A percentile compares a stretch with the other conserved stretches of the same genome.
Evolutionary conservation across 306 rosid genomes (phyloP).

Genomic region (Echinosophora koreensis): DNA sequence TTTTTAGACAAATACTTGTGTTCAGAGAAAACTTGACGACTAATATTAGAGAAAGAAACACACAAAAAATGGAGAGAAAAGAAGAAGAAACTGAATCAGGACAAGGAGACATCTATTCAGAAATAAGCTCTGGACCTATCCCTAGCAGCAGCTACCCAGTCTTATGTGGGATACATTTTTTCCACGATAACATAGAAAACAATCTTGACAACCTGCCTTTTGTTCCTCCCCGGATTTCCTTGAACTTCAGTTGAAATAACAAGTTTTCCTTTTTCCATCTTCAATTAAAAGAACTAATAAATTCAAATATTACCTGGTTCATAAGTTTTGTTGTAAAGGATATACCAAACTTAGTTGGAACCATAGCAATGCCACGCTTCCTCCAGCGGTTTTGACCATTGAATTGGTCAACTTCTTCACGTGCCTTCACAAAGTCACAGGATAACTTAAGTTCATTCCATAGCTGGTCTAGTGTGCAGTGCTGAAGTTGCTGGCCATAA

Average conservation of each 20-base stretch:
- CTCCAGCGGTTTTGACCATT: conserved; percentile 80
- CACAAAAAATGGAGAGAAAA: not conserved
- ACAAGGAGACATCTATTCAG: conserved; percentile 9
- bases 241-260: conserved; percentile 19
- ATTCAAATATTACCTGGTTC: conserved; percentile 79
- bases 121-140: conserved; percentile 3
- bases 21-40: conserved; percentile 15
- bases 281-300: conserved; percentile 9
- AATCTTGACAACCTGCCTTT: conserved; percentile 29
- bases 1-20: not conserved
- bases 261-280: not conserved
- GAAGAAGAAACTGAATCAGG: not conserved
- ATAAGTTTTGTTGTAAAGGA: conserved; percentile 83
- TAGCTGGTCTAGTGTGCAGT: conserved; percentile 74
- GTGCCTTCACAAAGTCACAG: conserved; percentile 71
- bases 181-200: conserved; percentile 33
- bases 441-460: conserved; percentile 86
- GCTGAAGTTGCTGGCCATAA: conserved; percentile 79
- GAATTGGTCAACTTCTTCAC: conserved; percentile 70
- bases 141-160: conserved; percentile 22
- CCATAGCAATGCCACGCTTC: conserved; percentile 92
- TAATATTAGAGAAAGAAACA: conserved; percentile 16
- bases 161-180: conserved; percentile 30
- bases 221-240: conserved; percentile 18
- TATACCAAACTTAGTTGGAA: conserved; percentile 96